phyloP scores from a whole-genome alignment of 2,329 filamentous ascomycete species.

The Colletotrichum sojae region DNA sequence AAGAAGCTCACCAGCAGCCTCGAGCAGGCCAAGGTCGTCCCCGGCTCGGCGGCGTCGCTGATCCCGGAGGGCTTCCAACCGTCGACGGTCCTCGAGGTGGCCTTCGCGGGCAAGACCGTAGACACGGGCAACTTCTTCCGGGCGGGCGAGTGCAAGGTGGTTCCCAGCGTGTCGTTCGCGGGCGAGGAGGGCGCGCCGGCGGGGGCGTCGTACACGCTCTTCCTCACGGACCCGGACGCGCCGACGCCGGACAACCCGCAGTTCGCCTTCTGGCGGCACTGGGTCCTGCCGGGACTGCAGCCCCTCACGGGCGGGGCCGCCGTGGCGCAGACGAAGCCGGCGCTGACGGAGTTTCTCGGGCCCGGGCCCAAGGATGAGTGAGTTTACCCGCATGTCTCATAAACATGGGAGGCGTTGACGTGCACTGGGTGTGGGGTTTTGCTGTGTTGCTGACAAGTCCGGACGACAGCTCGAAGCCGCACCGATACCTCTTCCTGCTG shows the following conservation, averaged over 20 bases:
- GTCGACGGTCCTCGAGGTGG: conserved; percentile 54
- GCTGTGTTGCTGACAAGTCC: not conserved
- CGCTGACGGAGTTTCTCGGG: conserved; percentile 59
- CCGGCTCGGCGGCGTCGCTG: conserved; percentile 55
- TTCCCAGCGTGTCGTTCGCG: conserved; percentile 54
- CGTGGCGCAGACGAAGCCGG: conserved; percentile 48
- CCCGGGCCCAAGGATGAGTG: conserved; percentile 63
- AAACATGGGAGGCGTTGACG: not conserved
- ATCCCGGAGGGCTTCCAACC: conserved; percentile 60
- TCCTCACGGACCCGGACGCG: conserved; percentile 68
- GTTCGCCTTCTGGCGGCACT: conserved; percentile 70
- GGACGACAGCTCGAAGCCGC: conserved; percentile 59
- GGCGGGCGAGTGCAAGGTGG: conserved; percentile 52
- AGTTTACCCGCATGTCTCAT: conserved; percentile 39
- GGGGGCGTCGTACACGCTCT: conserved; percentile 58
- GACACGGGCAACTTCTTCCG: conserved; percentile 57
- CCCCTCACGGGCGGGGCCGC: conserved; percentile 46
- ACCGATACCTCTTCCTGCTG: conserved; percentile 62
- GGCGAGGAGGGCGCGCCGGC: conserved; percentile 50
- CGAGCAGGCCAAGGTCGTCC: conserved; percentile 55
- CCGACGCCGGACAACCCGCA: conserved; percentile 69
- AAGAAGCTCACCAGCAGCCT: conserved; percentile 50
- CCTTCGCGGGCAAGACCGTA: conserved; percentile 51
- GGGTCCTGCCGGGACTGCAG: conserved; percentile 60
- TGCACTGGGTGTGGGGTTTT: too few species aligned